These are phyloP conservation scores for Coix lacrymajobi DNA, from an alignment of 176 grass and related monocot species.

Conservation along the genomic window DNA sequence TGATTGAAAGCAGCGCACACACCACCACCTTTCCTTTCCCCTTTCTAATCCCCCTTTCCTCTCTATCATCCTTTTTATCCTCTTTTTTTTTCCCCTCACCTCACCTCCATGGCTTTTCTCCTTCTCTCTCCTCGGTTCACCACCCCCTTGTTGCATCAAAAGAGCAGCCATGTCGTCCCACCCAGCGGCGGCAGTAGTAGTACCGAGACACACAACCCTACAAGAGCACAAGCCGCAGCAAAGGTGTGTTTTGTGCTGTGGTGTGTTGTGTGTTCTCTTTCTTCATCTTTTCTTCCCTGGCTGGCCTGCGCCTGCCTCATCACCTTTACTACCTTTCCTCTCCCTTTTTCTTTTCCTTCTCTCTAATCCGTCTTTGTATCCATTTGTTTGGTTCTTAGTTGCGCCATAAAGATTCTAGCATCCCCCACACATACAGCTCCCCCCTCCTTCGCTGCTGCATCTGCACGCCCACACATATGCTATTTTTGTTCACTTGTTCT, in stretches of 20 bases:
- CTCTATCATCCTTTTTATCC: slow-evolving; percentile 42
- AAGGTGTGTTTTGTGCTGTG: slow-evolving; percentile 59
- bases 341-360: slow-evolving; percentile 11
- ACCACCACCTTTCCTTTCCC: slow-evolving; percentile 53
- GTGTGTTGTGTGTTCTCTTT: slow-evolving; percentile 66
- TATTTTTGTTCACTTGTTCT: slow-evolving; percentile 35
- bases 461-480: slow-evolving; percentile 21
- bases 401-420: slow-evolving; percentile 42
- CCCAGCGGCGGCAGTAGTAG: slow-evolving; percentile 1
- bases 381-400: slow-evolving; percentile 70
- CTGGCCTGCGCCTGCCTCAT: slow-evolving; percentile 14
- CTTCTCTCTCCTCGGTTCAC: slow-evolving; percentile 42
- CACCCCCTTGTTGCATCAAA: slow-evolving; percentile 44
- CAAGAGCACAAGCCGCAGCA: slow-evolving; percentile 61
- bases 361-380: slow-evolving; percentile 63
- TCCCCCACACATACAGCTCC: neutral
- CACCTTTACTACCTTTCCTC: slow-evolving; percentile 47
- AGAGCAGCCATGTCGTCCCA: slow-evolving; percentile 48
- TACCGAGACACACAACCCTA: slow-evolving; percentile 50
- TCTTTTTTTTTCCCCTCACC: slow-evolving; percentile 33
- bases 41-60: slow-evolving; percentile 56
- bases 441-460: slow-evolving; percentile 4
- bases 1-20: slow-evolving; percentile 84
- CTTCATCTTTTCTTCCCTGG: slow-evolving; percentile 44
- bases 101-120: slow-evolving; percentile 44